phyloP scores from a whole-genome alignment of 768 basidiomycete species.

The Cyathus striatus region DNA sequence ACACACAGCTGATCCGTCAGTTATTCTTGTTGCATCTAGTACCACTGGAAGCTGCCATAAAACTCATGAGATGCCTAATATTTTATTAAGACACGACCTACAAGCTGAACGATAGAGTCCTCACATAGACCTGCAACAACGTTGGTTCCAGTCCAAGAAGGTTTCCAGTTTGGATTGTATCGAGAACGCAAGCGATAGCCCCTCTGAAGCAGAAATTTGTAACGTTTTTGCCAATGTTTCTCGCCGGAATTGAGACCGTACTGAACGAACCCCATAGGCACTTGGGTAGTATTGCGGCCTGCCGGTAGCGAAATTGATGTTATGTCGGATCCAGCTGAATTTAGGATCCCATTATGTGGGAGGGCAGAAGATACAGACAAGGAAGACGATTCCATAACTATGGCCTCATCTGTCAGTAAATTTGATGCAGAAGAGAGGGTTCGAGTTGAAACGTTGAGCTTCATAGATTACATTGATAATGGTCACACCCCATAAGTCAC shows the following conservation, averaged over 20 bases:
- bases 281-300: no score
- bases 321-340: no score
- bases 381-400: no score
- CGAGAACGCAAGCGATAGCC: not conserved
- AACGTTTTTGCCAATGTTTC: not conserved
- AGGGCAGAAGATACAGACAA: no score
- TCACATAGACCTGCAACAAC: not conserved
- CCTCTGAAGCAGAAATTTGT: not conserved
- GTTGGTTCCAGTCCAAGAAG: not conserved
- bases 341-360: no score
- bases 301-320: no score
- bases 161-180: not conserved
- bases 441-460: no score
- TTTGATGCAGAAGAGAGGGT: no score
- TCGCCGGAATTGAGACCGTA: not conserved
- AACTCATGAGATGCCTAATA: not conserved
- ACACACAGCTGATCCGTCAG: constrained; percentile 2
- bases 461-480: no score
- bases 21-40: constrained; percentile 6
- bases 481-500: no score
- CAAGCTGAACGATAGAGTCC: not conserved
- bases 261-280: no score
- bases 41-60: constrained; percentile 3
- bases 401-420: no score
- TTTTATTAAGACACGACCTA: not conserved